Base-by-base conservation (phyloP, 169 alveolate genomes). In the Cryptosporidium meleagridis region DNA sequence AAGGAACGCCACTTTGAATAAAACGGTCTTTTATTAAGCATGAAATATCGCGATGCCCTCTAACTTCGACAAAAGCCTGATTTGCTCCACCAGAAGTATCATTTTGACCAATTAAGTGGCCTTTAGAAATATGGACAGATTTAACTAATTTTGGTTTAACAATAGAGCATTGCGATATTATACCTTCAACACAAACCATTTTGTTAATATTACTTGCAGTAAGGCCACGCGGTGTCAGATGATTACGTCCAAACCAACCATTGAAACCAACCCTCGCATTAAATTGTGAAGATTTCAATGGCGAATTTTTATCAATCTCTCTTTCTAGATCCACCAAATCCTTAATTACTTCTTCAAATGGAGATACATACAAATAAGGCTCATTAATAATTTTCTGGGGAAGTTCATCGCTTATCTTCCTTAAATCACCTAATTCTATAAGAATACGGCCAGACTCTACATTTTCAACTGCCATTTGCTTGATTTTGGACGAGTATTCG, bases 161-260 rank as follows among this genome's bases (percentile, higher is more conserved):
- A 23, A 96, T 91, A 33, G 98, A 93, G 93, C 98, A 96, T 85
- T 97, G 96, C 39, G 98, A 97, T 2, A 98, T 98, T 35, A 98
- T 98, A 7, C 99, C 99, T 93, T 97, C 98, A 3, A 98, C 99
- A 55, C 97, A 95, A 16, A 97, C 98, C 84, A 97, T 92, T 85
- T 96, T 93, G 87, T 97, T 97, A 16, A 96, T 91, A 93, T 96
- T 94, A 26, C 93, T 93, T 84, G 99, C 95, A 67, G 94, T 95
- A 62, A 98, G 93, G 3, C 99, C 99, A 75, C 99, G 95, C 31
- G 99, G 99, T 14, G 99, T 97, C 12, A 98, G 97, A 85, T 96
- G 97, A 92, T 97, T 94, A 67, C 96, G 94, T 18, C 99, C 99
- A 80, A 98, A 94, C 95, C 98, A 97, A 29, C 99, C 99, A 70